phyloP scores from a whole-genome alignment of 2,329 filamentous ascomycete genomes.

The Cercospora zeina region DNA sequence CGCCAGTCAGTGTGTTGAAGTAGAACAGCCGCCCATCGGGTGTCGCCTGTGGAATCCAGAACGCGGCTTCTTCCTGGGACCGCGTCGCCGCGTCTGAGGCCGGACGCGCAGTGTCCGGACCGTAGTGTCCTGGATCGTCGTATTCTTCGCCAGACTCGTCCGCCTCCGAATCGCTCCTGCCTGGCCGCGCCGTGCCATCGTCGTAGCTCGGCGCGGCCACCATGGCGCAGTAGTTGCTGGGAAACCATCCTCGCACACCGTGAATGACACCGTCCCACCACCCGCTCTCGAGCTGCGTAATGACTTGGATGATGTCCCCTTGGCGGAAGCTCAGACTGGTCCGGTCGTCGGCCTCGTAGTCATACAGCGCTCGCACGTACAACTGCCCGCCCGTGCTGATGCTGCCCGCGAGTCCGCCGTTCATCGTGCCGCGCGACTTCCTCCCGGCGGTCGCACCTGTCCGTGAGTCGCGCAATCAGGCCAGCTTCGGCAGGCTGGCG shows the following conservation, averaged over 20 bases:
- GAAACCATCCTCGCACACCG: conserved; percentile 95
- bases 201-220: conserved; percentile 75
- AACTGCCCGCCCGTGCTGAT: conserved; percentile 59
- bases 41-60: conserved; percentile 98
- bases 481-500: conserved; percentile 5
- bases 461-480: conserved; percentile 8
- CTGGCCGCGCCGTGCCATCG: conserved; percentile 61
- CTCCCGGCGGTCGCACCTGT: conserved; percentile 18
- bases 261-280: conserved; percentile 99
- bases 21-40: conserved; percentile 91
- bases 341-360: conserved; percentile 96
- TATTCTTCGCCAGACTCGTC: conserved; percentile 67
- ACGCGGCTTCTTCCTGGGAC: conserved; percentile 79
- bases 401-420: conserved; percentile 51
- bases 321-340: conserved; percentile 96
- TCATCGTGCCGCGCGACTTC: conserved; percentile 44
- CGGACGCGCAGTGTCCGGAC: conserved; percentile 63
- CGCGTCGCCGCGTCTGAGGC: conserved; percentile 7
- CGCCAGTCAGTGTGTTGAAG: conserved; percentile 96
- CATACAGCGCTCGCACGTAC: conserved; percentile 94
- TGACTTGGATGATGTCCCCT: conserved; percentile 96
- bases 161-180: conserved; percentile 44
- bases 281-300: conserved; percentile 94
- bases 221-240: conserved; percentile 95
- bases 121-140: conserved; percentile 57